Evolutionary conservation across 352 stramenopile species (phyloP), one percentile per base, ranked within the genome.

Genomic region (Phytophthora pistaciae): DNA sequence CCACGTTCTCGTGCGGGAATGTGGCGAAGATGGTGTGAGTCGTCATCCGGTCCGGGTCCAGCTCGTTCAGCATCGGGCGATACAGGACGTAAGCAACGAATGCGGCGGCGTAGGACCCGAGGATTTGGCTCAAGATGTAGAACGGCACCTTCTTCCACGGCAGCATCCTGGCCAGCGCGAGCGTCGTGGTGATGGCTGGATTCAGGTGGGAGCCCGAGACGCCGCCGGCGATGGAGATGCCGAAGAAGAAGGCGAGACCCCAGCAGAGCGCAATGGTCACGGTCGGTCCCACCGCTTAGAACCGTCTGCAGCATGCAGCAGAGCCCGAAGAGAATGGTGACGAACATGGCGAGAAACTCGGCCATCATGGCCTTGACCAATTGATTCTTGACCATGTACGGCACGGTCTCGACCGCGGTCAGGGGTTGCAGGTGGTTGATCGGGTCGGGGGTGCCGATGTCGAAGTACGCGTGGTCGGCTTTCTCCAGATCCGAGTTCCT

Each of bases 51-150:
- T 79, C 69, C 50, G 78, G 78, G 66, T 85, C 78, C 54, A 79
- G 62, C 56, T 66, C 59, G 38, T 74, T 80, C 4, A 85, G 66
- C 54, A 75, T 70, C 16, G 71, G 72, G 20, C 77, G 74, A 56
- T 85, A 83, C 53, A 85, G 46, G 9, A 75, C 57, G 61, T 78
- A 83, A 18, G 81, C 65, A 50, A 75, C 61, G 42, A 70, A 50
- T 4, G 72, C 72, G 2, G 70, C 75, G 20, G 67, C 56, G 49
- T 82, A 83, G 3, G 68, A 55, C 25, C 64, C 78, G 11, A 80
- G 27, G 18, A 74, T 56, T 29, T 85, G 78, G 49, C 64, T 72
- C 18, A 77, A 16, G 42, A 71, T 70, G 64, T 82, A 83, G 50
- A 62, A 70, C 14, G 71, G 66, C 38, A 81, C 70, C 42, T 81